Base-by-base conservation (phyloP, 805 yeast species). In the Candida gorgasii region DNA sequence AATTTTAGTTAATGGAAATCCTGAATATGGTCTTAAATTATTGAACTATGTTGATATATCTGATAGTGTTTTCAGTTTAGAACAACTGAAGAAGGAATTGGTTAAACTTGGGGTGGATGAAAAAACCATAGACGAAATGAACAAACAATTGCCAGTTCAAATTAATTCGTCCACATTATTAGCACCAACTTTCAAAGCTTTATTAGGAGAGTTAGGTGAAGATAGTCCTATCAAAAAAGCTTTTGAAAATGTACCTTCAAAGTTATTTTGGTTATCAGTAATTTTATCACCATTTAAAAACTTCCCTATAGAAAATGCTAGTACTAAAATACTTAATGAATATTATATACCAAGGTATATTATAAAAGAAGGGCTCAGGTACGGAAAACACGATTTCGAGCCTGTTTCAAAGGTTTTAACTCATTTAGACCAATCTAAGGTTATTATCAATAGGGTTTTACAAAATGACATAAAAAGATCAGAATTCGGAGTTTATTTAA, bases 281-380 rank as follows among this genome's bases (percentile, higher is more conserved):
- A 64, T 81, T 1, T 58, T 86, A 34, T 59, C 65, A 20, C 80
- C 80, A 2, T 84, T 79, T 73, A 28, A 35, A 22, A 58, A 63
- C 2, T 65, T 61, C 12, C 40, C 66, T 11, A 52, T 52, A 17
- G 67, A 75, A 2, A 51, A 55, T n/a, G 55, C 63, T n/a, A 69
- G 63, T 43, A 53, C 63, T n/a, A 69, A 63, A 44, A 75, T 71
- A 47, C 53, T 44, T 33, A 61, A 36, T 55, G 59, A 39, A 7
- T 51, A 48, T 5, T 62, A 59, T 39, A 82, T 80, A 1, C 64
- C 75, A 1, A 78, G 73, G 34, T 52, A 75, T 27, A 72, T 86
- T 7, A 60, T 86, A 23, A 75, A 78, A 50, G 89, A 86, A 45
- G 92, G 95, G 0, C 59, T 90, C 24, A 83, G 85, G 55, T 72